Conservation (phyloP, 129 eudicot species). For the Kitagawia praeruptora region DNA sequence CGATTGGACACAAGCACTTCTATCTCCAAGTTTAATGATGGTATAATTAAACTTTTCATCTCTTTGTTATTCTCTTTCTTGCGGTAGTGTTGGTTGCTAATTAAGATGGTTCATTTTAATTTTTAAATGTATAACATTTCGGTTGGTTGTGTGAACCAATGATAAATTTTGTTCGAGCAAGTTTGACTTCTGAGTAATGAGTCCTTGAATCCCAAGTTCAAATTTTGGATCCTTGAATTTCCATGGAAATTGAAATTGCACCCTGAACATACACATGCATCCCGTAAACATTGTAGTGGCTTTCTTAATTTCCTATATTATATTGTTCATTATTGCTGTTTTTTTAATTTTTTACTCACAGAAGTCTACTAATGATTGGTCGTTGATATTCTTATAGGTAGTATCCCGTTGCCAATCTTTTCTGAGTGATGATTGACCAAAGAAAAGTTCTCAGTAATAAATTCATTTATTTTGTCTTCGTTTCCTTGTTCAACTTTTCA, state of each 20-base stretch:
- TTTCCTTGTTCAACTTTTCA: slow-evolving; percentile 76
- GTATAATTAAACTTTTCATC: slow-evolving; percentile 25
- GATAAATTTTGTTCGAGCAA: not conserved
- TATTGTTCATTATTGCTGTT: not conserved
- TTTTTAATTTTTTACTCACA: not conserved
- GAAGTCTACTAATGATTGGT: slow-evolving; percentile 4
- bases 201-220: not conserved
- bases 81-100: not conserved
- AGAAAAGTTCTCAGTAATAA: slow-evolving; percentile 71
- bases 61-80: not conserved
- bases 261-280: not conserved
- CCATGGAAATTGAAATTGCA: not conserved
- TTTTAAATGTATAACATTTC: not conserved
- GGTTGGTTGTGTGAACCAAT: not conserved
- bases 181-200: not conserved
- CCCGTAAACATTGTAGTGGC: not conserved
- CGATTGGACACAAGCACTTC: slow-evolving; percentile 44
- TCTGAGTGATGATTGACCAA: slow-evolving; percentile 95
- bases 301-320: not conserved
- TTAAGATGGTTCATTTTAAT: not conserved
- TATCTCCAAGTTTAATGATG: slow-evolving; percentile 49
- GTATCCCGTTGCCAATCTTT: slow-evolving; percentile 65
- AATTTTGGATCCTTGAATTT: not conserved
- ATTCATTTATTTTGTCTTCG: slow-evolving; percentile 65
- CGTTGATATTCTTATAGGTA: slow-evolving; percentile 2